Evolutionary conservation across 2,329 filamentous ascomycete species (phyloP).

Genomic region (Rhytidhysteron rufulum): DNA sequence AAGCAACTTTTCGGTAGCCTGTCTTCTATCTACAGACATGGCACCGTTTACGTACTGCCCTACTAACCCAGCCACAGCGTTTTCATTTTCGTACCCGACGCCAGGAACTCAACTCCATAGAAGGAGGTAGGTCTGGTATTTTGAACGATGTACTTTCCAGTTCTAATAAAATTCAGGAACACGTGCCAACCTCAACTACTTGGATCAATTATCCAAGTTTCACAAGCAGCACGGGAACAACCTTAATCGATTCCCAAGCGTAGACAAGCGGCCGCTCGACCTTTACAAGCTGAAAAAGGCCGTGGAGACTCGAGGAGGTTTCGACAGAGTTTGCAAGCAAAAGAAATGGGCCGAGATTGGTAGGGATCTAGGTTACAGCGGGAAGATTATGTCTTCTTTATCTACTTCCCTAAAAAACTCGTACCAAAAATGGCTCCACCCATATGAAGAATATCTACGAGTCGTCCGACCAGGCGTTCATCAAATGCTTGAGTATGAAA

Average conservation of each 20-base stretch:
- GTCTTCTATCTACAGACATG: too few species aligned
- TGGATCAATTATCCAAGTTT: constrained; percentile 92
- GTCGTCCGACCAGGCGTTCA: constrained; percentile 94
- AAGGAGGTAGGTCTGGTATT: constrained; percentile 73
- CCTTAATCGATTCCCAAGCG: constrained; percentile 88
- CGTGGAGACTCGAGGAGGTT: constrained; percentile 89
- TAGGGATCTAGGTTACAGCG: constrained; percentile 92
- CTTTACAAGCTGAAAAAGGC: constrained; percentile 95
- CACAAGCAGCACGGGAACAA: constrained; percentile 96
- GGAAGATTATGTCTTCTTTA: constrained; percentile 98
- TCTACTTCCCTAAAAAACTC: constrained; percentile 98
- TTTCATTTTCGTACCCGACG: constrained; percentile 96
- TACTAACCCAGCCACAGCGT: constrained; percentile 55
- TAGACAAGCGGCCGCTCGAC: constrained; percentile 95
- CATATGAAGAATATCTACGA: constrained; percentile 91
- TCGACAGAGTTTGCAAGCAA: constrained; percentile 91
- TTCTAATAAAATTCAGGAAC: constrained; percentile 59
- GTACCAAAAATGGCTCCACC: constrained; percentile 93
- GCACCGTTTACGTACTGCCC: too few species aligned
- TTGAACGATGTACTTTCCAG: not conserved
- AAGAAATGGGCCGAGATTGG: constrained; percentile 99
- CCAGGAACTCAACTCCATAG: constrained; percentile 94
- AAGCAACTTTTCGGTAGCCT: too few species aligned
- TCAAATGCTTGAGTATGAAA: constrained; percentile 87
- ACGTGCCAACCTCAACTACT: constrained; percentile 90